Percentiles rank a stretch among this genome's conserved stretches.
Conservation (phyloP, 441 rosid genomes). For the Macaranga tanarius region DNA sequence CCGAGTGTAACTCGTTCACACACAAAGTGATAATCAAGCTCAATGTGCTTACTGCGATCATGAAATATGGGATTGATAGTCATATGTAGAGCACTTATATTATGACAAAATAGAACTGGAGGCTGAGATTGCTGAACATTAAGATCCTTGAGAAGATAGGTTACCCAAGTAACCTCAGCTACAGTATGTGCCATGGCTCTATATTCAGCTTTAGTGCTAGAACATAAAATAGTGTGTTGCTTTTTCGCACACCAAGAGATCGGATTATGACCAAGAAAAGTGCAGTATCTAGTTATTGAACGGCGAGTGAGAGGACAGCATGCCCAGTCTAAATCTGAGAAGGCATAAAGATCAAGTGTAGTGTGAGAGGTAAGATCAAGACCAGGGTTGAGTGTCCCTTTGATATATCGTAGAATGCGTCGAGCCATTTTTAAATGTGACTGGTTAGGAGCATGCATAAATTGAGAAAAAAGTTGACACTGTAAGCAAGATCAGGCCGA, state of each 20-base stretch:
- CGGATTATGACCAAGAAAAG: not conserved
- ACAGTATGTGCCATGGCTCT: not conserved
- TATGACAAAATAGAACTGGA: too few relatives aligned
- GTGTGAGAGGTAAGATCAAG: not conserved
- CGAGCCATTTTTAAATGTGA: too few relatives aligned
- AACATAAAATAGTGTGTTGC: not conserved
- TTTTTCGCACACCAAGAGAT: not conserved
- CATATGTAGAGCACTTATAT: too few relatives aligned
- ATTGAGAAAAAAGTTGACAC: too few relatives aligned
- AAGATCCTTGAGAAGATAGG: not conserved
- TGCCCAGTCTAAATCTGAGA: not conserved
- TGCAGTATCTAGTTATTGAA: not conserved
- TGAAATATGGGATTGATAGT: too few relatives aligned
- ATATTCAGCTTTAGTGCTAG: not conserved
- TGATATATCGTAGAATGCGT: too few relatives aligned
- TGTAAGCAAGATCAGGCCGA: too few relatives aligned
- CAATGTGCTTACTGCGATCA: too few relatives aligned
- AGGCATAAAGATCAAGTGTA: not conserved
- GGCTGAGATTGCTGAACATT: too few relatives aligned
- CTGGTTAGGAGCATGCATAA: too few relatives aligned
- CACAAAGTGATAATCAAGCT: not conserved
- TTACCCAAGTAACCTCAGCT: not conserved
- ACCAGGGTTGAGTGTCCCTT: too few relatives aligned
- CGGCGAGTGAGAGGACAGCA: not conserved
- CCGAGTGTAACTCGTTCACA: not conserved